Evolutionary conservation across 768 basidiomycete genomes (phyloP).

Genomic region (Coprinopsis sp.): DNA sequence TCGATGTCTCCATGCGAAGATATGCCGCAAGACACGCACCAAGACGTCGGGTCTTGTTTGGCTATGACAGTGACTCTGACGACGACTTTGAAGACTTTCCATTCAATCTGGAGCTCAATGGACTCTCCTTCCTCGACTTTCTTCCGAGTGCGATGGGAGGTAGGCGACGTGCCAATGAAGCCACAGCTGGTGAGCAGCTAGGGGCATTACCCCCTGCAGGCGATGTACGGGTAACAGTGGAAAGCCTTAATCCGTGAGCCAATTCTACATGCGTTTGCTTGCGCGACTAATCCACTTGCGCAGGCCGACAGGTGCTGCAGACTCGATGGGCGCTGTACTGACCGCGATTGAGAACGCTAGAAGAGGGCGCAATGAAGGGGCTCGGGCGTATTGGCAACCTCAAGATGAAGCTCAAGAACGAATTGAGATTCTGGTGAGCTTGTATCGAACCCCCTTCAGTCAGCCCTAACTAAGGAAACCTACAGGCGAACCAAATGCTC

Average conservation of each 20-base stretch:
- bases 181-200: background rate
- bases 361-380: background rate
- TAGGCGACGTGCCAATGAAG: background rate
- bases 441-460: background rate
- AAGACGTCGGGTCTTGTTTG: background rate
- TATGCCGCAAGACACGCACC: constrained; percentile 13
- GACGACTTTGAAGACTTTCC: constrained; percentile 3
- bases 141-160: background rate
- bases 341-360: background rate
- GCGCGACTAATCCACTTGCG: background rate
- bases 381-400: constrained; percentile 12
- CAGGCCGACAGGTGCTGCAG: background rate
- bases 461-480: constrained; percentile 1
- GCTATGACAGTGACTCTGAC: too few species aligned
- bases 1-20: constrained; percentile 51
- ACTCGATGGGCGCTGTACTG: background rate
- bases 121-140: constrained; percentile 1
- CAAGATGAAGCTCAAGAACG: constrained; percentile 24
- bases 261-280: too few species aligned
- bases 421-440: constrained; percentile 27
- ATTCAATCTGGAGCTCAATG: background rate
- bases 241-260: too few species aligned
- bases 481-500: constrained; percentile 33
- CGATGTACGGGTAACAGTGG: too few species aligned
- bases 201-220: background rate